phyloP scores from a whole-genome alignment of 2,329 filamentous ascomycete species.

The Thelonectria olida region DNA sequence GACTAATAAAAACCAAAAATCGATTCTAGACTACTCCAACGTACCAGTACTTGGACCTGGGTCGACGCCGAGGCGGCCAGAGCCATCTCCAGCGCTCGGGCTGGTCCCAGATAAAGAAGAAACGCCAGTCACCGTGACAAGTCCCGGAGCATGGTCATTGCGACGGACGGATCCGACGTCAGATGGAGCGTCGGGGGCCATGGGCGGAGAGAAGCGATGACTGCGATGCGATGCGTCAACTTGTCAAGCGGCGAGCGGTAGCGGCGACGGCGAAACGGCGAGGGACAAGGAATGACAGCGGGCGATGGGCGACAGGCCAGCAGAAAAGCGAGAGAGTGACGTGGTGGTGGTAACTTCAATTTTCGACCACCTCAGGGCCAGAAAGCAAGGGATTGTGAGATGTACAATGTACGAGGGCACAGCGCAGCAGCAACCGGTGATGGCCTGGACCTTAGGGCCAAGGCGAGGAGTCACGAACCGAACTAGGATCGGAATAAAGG shows the following conservation, averaged over 20 bases:
- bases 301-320: not conserved
- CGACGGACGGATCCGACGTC: conserved; percentile 19
- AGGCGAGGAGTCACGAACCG: not conserved
- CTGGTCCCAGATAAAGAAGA: conserved; percentile 3
- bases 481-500: conserved; percentile 1
- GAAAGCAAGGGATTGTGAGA: not conserved
- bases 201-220: conserved; percentile 4
- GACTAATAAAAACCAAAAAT: conserved; percentile 2
- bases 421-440: not conserved
- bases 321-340: not conserved
- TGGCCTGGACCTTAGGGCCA: not conserved
- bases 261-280: conserved; percentile 1
- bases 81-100: not conserved
- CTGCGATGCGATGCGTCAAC: conserved; percentile 1
- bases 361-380: not conserved
- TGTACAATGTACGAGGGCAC: conserved; percentile 1
- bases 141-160: conserved; percentile 7
- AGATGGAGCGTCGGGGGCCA: conserved; percentile 17
- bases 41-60: conserved; percentile 3
- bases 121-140: conserved; percentile 6
- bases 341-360: not conserved
- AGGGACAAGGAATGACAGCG: not conserved
- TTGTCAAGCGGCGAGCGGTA: not conserved
- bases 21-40: conserved; percentile 6
- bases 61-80: not conserved